phyloP scores from a whole-genome alignment of 2,329 filamentous ascomycete genomes.

The Volutella citrinella region DNA sequence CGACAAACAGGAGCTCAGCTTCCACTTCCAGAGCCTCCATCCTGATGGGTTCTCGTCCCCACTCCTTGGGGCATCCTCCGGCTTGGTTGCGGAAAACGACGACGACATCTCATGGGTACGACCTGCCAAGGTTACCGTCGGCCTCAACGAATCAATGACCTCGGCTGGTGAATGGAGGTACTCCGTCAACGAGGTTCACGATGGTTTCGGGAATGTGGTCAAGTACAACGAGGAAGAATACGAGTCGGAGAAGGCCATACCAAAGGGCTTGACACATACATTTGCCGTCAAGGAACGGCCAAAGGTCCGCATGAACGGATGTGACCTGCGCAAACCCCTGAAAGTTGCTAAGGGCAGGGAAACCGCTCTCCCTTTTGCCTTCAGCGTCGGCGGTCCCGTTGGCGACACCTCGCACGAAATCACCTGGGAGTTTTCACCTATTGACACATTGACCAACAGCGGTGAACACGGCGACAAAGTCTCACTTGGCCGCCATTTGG shows the following conservation, averaged over 20 bases:
- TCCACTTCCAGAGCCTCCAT: conserved; percentile 90
- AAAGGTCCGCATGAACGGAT: conserved; percentile 66
- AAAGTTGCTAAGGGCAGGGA: conserved; percentile 75
- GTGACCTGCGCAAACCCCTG: conserved; percentile 75
- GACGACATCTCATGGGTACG: conserved; percentile 80
- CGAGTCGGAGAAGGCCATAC: conserved; percentile 64
- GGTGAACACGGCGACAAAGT: conserved; percentile 66
- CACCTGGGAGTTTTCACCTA: conserved; percentile 78
- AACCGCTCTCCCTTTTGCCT: conserved; percentile 67
- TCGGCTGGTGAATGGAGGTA: conserved; percentile 82
- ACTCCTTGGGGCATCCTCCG: conserved; percentile 60
- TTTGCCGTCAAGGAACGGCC: conserved; percentile 89
- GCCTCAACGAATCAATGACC: conserved; percentile 85
- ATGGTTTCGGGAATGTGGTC: conserved; percentile 83
- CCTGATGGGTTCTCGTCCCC: conserved; percentile 83
- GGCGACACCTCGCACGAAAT: conserved; percentile 68
- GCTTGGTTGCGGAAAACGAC: conserved; percentile 57
- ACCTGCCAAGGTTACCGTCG: conserved; percentile 70
- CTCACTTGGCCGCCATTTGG: conserved; percentile 54
- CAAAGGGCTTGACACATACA: conserved; percentile 65
- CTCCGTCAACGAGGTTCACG: conserved; percentile 85
- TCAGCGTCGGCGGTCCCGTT: conserved; percentile 57
- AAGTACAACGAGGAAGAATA: conserved; percentile 67
- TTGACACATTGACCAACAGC: conserved; percentile 64
- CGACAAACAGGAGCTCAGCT: conserved; percentile 78